Percentiles rank a stretch among this genome's conserved stretches.
phyloP scores from a whole-genome alignment of 805 yeast species.

The Starmerella kuoi region DNA sequence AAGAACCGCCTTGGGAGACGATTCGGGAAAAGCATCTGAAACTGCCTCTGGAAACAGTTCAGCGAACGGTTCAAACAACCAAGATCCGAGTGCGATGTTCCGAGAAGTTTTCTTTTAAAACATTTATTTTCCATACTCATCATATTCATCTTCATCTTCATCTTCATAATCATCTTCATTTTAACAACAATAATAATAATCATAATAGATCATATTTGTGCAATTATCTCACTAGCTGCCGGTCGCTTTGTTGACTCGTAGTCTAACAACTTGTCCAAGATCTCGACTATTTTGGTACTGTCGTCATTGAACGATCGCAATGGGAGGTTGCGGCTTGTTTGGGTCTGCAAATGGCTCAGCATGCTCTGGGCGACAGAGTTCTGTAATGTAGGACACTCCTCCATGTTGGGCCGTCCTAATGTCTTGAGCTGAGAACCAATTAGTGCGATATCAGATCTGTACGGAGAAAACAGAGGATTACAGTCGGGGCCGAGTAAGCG shows the following conservation, averaged over 20 bases:
- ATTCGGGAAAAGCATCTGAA: too few species aligned
- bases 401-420: constrained; percentile 44
- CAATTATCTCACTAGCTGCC: constrained; percentile 4
- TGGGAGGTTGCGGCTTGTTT: not conserved
- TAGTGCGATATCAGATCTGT: constrained; percentile 45
- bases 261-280: constrained; percentile 4
- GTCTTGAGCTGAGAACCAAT: constrained; percentile 41
- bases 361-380: constrained; percentile 12
- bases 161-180: too few species aligned
- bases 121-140: too few species aligned
- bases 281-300: not conserved
- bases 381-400: constrained; percentile 19
- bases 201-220: too few species aligned
- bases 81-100: too few species aligned
- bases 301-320: not conserved
- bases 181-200: too few species aligned
- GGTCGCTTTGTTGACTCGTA: constrained; percentile 16
- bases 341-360: not conserved
- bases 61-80: too few species aligned
- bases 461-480: constrained; percentile 32
- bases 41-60: too few species aligned
- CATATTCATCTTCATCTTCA: too few species aligned
- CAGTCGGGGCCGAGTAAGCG: constrained; percentile 36
- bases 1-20: too few species aligned
- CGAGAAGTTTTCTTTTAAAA: too few species aligned